Percentiles rank a stretch among this genome's conserved stretches.
These are phyloP conservation scores for Agaricus bisporus DNA, from an alignment of 768 basidiomycete species.

Conservation along the genomic window DNA sequence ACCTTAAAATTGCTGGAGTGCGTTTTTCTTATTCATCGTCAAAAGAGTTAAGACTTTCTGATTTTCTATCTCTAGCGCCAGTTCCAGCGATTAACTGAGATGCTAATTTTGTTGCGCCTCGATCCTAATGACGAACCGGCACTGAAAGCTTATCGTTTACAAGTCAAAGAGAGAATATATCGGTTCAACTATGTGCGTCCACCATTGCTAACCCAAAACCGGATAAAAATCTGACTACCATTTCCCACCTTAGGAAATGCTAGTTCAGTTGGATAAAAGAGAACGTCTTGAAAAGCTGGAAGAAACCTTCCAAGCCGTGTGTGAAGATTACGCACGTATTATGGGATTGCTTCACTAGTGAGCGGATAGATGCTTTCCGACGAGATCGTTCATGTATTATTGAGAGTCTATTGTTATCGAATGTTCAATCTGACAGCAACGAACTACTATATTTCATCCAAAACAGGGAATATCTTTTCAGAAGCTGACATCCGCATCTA, in stretches of 20 bases:
- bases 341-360: constrained; percentile 42
- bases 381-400: no score
- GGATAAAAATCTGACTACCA: no score
- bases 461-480: no score
- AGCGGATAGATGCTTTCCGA: constrained; percentile 4
- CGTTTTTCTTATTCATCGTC: constrained; percentile 13
- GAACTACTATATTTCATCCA: no score
- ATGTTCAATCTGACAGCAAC: background rate
- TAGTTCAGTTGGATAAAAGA: constrained; percentile 81
- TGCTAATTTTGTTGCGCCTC: constrained; percentile 73
- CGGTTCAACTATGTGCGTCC: constrained; percentile 87
- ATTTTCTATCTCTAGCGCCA: constrained; percentile 56
- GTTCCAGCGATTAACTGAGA: constrained; percentile 88
- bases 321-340: constrained; percentile 81
- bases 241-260: constrained; percentile 55
- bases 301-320: constrained; percentile 86
- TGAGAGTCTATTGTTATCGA: background rate
- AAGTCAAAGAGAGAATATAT: constrained; percentile 93
- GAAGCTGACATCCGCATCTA: no score
- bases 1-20: constrained; percentile 89
- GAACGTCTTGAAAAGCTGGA: constrained; percentile 87
- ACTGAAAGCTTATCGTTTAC: constrained; percentile 68
- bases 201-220: no score
- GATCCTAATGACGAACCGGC: constrained; percentile 52
- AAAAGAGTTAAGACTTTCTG: background rate